These are phyloP conservation scores for Steccherinum ochraceum DNA, from an alignment of 768 basidiomycete genomes.

Conservation along the genomic window DNA sequence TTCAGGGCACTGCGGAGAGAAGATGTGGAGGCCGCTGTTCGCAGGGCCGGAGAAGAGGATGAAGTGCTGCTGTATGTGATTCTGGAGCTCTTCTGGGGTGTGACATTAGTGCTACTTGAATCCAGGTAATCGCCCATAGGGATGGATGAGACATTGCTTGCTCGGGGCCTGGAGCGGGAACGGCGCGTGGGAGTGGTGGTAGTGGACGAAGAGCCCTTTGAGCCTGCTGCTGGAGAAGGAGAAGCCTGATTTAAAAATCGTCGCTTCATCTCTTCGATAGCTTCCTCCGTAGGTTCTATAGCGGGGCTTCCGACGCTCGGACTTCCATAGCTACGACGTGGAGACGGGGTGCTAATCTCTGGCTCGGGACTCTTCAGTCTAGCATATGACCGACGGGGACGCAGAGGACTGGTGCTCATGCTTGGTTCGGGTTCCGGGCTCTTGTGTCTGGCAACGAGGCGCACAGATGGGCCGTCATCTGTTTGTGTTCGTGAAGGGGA, in stretches of 20 bases:
- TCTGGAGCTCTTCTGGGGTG: background rate
- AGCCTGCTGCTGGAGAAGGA: conserved; percentile 14
- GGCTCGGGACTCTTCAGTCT: conserved; percentile 16
- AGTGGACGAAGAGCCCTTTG: conserved; percentile 9
- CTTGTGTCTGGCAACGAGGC: conserved; percentile 9
- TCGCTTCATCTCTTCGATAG: conserved; percentile 59
- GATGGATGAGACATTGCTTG: conserved; percentile 3
- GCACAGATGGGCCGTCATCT: conserved; percentile 12
- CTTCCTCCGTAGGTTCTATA: conserved; percentile 34
- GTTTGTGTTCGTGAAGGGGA: conserved; percentile 7
- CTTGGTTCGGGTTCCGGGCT: conserved; percentile 5
- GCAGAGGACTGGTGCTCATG: conserved; percentile 1
- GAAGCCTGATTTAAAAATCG: conserved; percentile 38
- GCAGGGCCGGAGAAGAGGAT: conserved; percentile 5
- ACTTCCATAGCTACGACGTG: conserved; percentile 12
- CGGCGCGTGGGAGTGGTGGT: conserved; percentile 14
- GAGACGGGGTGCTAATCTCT: conserved; percentile 2
- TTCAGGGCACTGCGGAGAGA: background rate
- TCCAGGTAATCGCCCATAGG: background rate
- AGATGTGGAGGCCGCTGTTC: background rate
- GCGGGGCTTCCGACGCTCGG: conserved; percentile 1
- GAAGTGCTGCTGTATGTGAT: background rate
- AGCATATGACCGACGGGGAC: conserved; percentile 7
- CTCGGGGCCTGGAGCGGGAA: conserved; percentile 8
- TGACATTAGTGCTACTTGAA: background rate